Evolutionary conservation across 75 land plant genomes (phyloP), one percentile per base, ranked within the genome.

Genomic region (Pinus taeda): DNA sequence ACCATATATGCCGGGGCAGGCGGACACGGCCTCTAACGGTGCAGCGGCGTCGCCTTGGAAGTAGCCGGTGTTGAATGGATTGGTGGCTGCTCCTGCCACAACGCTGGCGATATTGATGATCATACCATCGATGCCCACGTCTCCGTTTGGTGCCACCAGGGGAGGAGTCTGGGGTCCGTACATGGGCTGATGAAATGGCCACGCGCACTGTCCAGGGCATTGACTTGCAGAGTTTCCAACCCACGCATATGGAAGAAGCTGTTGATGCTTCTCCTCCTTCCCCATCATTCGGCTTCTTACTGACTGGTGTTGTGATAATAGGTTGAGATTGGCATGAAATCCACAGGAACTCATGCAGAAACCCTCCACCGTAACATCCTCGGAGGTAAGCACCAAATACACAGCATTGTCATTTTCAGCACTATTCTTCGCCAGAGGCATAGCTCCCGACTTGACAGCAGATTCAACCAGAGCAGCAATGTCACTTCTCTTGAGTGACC

Each of bases 111-210:
- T 70, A 75, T 89, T 89, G 84, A 87, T 89, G 15, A 89, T 71
- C 81, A 89, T 79, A 0, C 89, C 89, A 55, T 89, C 91, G 24
- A 89, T 61, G 18, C 92, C 92, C 24, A 84, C 90, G 59, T 90
- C 92, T 3, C 78, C 82, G 67, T 90, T 90, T 18, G 92, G 92
- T 3, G 92, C 67, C 0, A 83, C 57, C 75, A 88, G 60, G 3
- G 90, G 85, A 7, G 85, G 71, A 15, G 42, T 75, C 70, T 84
- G 83, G 8, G 86, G 86, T 3, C 89, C 89, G 66, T 83, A 89
- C 45, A 88, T 24, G 15, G 88, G 37, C 57, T 56, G 45, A 7
- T 74, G 76, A 63, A 75, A 84, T 37, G 85, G 85, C 85, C 85
- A 84, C 13, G 85, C 84, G 57, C 85, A 84, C 57, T 76, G 71